Evolutionary conservation across 208 protist genomes (phyloP), one percentile per base, ranked within the genome.

Genomic region (Crithidia expoeki): DNA sequence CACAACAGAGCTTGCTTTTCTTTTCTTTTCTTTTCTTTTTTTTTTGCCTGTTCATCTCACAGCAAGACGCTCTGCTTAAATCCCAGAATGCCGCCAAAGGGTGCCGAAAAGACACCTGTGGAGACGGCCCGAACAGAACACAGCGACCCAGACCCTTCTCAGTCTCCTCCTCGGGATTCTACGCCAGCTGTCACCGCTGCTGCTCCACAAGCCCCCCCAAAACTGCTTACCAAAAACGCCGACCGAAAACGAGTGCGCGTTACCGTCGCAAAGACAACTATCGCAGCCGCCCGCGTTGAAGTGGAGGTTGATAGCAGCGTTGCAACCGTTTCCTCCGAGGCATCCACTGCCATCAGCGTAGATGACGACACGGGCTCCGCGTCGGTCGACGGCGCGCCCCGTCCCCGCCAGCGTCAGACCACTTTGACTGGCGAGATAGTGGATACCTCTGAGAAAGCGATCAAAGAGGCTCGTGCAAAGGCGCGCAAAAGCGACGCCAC

Each of bases 381-480:
- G 7, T 12, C 33, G 4, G 30, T 2, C 19, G 52, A 25, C 52
- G 9, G 12, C 53, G 0, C 2, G 4, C 2, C 11, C 19, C n/a
- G 5, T 17, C 38, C 21, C n/a, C 36, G 38, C 36, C 9, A 19
- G 33, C 62, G 55, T 12, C 70, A 69, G 50, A 65, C 55, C 0
- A 76, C 70, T 14, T 50, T 64, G 46, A 44, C 44, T 1, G 52
- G 61, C 19, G 61, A 56, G 21, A 32, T 61, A 9, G 59, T 63
- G 40, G 34, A 36, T 38, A 51, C 68, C 21, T 21, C 55, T 30
- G 55, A 32, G 17, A 40, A 40, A 32, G 32, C 32, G 32, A 7
- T 16, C 10, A 59, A 42, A 6, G 32, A 30, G 12, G 30, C 7
- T 17, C 51, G 19, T 4, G 21, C 9, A 17, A 11, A 17, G 47